A percentile compares a stretch with the other conserved stretches of the same genome.
Conservation (phyloP, 2,329 filamentous ascomycete species). For the Curvularia sp. region DNA sequence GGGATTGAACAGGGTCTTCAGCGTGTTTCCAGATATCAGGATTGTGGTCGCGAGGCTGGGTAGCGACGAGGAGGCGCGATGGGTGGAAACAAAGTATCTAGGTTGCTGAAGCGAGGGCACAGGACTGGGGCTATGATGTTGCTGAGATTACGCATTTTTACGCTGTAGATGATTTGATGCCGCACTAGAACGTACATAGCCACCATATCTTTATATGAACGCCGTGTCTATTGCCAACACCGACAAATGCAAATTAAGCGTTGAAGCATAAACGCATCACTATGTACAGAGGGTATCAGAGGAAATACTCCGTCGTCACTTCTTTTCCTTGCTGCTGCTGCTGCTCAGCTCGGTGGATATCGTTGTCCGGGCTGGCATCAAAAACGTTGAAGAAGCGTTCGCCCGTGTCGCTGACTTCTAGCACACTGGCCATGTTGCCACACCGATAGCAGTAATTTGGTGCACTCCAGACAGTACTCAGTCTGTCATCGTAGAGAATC, state of each 20-base stretch:
- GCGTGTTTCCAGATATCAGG: conserved; percentile 85
- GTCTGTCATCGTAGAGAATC: conserved; percentile 89
- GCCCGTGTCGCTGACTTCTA: conserved; percentile 92
- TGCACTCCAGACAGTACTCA: conserved; percentile 93
- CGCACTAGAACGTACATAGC: conserved; percentile 17
- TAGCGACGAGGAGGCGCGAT: conserved; percentile 81
- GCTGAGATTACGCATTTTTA: conserved; percentile 4
- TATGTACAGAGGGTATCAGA: conserved; percentile 56
- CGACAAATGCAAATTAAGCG: conserved; percentile 15
- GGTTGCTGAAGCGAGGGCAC: conserved; percentile 68
- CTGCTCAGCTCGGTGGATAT: conserved; percentile 80
- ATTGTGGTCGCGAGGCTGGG: conserved; percentile 86
- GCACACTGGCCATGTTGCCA: conserved; percentile 94
- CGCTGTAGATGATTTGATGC: conserved; percentile 9
- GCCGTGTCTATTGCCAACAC: conserved; percentile 22
- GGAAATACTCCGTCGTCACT: conserved; percentile 72
- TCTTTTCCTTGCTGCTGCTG: conserved; percentile 78
- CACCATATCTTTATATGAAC: conserved; percentile 15
- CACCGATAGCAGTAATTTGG: conserved; percentile 87
- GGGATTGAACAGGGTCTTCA: conserved; percentile 83
- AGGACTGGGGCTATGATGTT: neutral
- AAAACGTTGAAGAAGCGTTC: conserved; percentile 98
- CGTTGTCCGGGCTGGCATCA: conserved; percentile 94
- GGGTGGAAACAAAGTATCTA: conserved; percentile 90
- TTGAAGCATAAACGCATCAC: conserved; percentile 12